Evolutionary conservation across 495 filamentous ascomycete species (phyloP), one percentile per base, ranked within the genome.

Genomic region (Neurospora sp.): DNA sequence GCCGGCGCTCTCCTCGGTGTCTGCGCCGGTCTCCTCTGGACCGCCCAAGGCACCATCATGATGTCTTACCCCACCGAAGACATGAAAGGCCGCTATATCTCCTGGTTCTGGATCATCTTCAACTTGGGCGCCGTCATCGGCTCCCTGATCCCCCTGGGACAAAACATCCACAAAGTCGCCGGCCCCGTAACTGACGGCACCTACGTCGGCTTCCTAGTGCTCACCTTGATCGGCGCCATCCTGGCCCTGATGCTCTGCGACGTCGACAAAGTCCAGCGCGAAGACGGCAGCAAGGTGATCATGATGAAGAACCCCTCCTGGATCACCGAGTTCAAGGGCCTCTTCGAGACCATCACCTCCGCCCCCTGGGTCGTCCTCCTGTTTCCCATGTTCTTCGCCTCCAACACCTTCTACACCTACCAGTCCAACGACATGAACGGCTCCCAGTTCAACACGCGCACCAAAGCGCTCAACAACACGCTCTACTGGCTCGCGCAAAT

Each of bases 71-170:
- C 94, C 1, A 83, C 86, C 59, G 94, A 97, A 78, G 82, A 87
- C 20, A 84, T 89, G 68, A 98, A 98, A 83, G 94, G 94, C 48
- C 88, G 91, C 59, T 98, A 92, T 78, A 97, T 97, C 78, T 91
- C 92, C 48, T 88, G 89, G 80, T 97, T 98, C 82, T 98, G 94
- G 94, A 88, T 92, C 71, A 97, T 98, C 76, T 98, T 97, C 86
- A 98, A 98, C 81, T 80, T 94, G 40, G 94, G 95, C 74, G 94
- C 89, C 77, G 94, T 97, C 71, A 93, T 97, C 84, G 95, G 95
- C 39, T 90, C 90, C 73, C 85, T 97, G 83, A 90, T 96, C 70
- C 92, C 92, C 17, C 90, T 97, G 37, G 93, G 88, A 22, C 89
- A 94, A 79, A 95, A 94, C 81, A 87, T 94, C 77, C 84, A 94